phyloP scores from a whole-genome alignment of 345 rosid genomes.

The Acer campestre region DNA sequence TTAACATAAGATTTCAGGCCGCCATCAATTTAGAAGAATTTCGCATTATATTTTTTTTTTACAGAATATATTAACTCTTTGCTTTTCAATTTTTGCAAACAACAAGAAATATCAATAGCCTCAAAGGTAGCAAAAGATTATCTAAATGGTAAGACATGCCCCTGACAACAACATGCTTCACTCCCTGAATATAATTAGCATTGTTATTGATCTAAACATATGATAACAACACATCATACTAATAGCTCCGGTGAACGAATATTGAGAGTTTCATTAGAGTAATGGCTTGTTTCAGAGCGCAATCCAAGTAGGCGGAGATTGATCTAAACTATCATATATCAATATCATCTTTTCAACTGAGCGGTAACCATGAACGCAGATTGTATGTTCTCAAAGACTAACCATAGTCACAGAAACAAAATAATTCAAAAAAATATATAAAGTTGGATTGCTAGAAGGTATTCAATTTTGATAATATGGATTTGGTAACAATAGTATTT shows the following conservation, averaged over 20 bases:
- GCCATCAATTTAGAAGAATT: not conserved
- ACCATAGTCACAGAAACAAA: conserved; percentile 1
- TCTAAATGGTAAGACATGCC: not conserved
- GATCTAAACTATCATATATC: not conserved
- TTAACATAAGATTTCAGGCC: conserved; percentile 1
- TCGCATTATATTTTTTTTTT: not conserved
- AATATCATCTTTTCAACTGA: not conserved
- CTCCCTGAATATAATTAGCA: not conserved
- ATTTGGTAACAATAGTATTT: conserved; percentile 64
- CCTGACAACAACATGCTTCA: not conserved
- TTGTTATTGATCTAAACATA: not conserved
- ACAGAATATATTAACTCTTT: not conserved
- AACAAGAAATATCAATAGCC: not conserved
- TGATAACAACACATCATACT: not conserved
- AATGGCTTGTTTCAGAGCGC: not conserved
- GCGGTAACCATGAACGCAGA: not conserved
- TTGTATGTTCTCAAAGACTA: not conserved
- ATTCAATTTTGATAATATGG: conserved; percentile 58
- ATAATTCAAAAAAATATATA: not conserved
- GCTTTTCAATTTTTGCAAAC: not conserved
- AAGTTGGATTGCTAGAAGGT: conserved; percentile 39
- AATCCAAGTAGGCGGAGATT: not conserved
- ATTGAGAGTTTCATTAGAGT: not conserved
- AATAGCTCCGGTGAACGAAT: not conserved
- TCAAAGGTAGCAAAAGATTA: not conserved